Evolutionary conservation across 345 rosid species (phyloP), one percentile per base, ranked within the genome.

Genomic region (Populus davidiana): DNA sequence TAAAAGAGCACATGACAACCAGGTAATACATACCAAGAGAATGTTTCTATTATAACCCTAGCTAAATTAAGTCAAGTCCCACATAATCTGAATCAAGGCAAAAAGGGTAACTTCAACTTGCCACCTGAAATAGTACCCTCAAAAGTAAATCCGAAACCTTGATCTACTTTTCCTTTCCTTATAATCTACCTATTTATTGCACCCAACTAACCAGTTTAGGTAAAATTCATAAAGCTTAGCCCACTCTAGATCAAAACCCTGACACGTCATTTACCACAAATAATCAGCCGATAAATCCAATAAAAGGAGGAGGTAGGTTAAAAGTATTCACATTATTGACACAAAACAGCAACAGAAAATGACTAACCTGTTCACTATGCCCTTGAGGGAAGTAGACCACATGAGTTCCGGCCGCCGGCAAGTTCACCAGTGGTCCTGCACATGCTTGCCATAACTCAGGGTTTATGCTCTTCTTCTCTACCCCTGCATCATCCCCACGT

Each of bases 301-400:
- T 8, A 50, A 59, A 72, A 21, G 18, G 50, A 70, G n/a, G 29
- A 16, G 2, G n/a, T 18, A 33, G 10, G 69, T 41, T 17, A 31
- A 44, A 21, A 29, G 63, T 38, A 61, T 56, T n/a, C n/a, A 72
- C 44, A n/a, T 12, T 71, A 13, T 35, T 6, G 39, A 29, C 47
- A 38, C 43, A 77, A 2, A 50, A 4, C 36, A 72, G 50, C 65
- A 33, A 16, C 6, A 56, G n/a, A 23, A n/a, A 61, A 29, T 3
- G 39, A 89, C 23, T 1, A 16, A 89, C 96, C 92, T 91, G 96
- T 56, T 91, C 93, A 67, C 92, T 90, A 69, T 90, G 96, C 59
- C 96, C 96, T 81, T 91, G 96, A 71, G 96, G 96, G 77, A 91
- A 91, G 81, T 91, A 91, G 74, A 90, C 80, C 49, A 91, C 96